A percentile compares a stretch with the other conserved stretches of the same genome.
Conservation (phyloP, 306 rosid species). For the Sphenostylis stenocarpa region DNA sequence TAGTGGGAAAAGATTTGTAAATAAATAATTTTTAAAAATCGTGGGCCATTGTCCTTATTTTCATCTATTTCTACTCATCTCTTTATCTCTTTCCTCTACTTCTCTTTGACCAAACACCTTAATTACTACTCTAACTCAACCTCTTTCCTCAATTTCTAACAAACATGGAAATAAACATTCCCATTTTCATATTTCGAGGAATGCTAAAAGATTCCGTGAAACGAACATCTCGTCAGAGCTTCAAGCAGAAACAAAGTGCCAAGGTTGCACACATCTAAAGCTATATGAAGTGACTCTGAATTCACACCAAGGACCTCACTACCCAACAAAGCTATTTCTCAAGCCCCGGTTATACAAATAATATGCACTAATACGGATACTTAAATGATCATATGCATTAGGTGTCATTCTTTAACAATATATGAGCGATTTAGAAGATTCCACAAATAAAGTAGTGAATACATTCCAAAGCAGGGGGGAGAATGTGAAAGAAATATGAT, state of each 20-base stretch:
- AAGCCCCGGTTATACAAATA: slow-evolving; percentile 1
- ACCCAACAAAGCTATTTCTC: not conserved
- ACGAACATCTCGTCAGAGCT: not conserved
- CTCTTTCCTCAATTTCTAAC: no score
- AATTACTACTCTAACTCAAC: no score
- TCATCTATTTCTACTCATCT: no score
- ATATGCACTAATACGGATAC: not conserved
- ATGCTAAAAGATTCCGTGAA: no score
- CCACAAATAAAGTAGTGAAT: not conserved
- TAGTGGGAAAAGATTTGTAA: no score
- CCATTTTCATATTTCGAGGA: no score
- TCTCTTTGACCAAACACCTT: no score
- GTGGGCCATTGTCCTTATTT: no score
- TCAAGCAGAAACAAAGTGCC: slow-evolving; percentile 5
- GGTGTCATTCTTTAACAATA: not conserved
- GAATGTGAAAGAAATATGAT: not conserved
- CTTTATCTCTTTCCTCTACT: no score
- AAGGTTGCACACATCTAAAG: not conserved
- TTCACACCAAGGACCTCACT: not conserved
- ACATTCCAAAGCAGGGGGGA: not conserved
- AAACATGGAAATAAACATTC: no score
- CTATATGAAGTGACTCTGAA: not conserved
- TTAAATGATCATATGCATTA: not conserved
- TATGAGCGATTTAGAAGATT: not conserved
- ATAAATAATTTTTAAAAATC: no score